These are phyloP conservation scores for Metschnikowia peoriensis DNA, from an alignment of 805 yeast genomes.

Conservation along the genomic window DNA sequence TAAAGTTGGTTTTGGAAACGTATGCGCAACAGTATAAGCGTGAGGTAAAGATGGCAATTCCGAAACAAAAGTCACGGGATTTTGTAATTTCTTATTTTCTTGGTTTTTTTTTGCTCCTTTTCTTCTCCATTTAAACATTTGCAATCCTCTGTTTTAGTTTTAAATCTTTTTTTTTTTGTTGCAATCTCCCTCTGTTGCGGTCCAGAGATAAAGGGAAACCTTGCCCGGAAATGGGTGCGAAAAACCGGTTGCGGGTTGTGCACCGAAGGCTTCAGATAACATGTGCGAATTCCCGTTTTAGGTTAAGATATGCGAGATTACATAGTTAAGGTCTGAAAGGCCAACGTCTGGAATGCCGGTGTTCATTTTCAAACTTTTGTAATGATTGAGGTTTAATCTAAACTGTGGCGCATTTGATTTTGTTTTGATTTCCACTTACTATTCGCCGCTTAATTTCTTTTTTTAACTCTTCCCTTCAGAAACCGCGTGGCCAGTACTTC, in stretches of 20 bases:
- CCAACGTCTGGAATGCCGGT: too few relatives aligned
- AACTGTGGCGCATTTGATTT: too few relatives aligned
- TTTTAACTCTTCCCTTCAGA: too few relatives aligned
- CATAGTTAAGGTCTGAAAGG: too few relatives aligned
- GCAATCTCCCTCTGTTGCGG: conserved; percentile 1
- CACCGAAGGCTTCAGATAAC: background rate
- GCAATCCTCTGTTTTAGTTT: background rate
- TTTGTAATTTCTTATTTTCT: background rate
- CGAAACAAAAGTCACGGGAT: background rate
- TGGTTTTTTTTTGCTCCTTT: background rate
- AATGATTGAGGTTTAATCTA: too few relatives aligned
- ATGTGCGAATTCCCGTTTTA: background rate
- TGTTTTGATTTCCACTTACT: too few relatives aligned
- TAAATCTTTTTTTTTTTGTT: background rate
- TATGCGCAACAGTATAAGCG: background rate
- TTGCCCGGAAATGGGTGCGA: conserved; percentile 14
- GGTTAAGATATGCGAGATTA: background rate
- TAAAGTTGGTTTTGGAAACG: background rate
- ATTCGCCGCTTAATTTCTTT: too few relatives aligned
- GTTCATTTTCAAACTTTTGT: too few relatives aligned
- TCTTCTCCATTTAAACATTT: conserved; percentile 6
- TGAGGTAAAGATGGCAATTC: background rate
- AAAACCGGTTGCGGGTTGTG: conserved; percentile 8
- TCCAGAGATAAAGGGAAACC: conserved; percentile 5
- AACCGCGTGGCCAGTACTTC: too few relatives aligned